Percentiles rank a stretch among this genome's conserved stretches.
These are phyloP conservation scores for Albugo candida DNA, from an alignment of 352 stramenopile genomes.

Conservation along the genomic window DNA sequence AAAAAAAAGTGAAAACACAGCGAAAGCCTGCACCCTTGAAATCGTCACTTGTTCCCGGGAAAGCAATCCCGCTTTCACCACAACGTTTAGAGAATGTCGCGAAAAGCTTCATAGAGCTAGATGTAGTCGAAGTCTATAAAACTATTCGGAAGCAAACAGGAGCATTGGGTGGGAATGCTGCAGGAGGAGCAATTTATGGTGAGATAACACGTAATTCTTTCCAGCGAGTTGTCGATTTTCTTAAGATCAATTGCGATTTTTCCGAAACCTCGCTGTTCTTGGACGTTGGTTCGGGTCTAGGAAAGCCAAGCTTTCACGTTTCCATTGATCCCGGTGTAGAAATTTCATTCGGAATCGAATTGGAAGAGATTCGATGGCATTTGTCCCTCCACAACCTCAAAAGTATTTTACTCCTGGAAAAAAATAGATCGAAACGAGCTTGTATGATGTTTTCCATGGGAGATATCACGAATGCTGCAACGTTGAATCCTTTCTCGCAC, in stretches of 20 bases:
- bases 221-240: slow-evolving; percentile 90
- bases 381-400: slow-evolving; percentile 87
- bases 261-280: slow-evolving; percentile 82
- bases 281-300: slow-evolving; percentile 92
- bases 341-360: slow-evolving; percentile 90
- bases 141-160: slow-evolving; percentile 89
- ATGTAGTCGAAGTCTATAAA: slow-evolving; percentile 80
- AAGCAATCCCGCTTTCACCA: slow-evolving; percentile 39
- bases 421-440: slow-evolving; percentile 20
- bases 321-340: slow-evolving; percentile 88
- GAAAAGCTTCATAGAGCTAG: slow-evolving; percentile 55
- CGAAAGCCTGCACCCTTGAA: no score
- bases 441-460: slow-evolving; percentile 81
- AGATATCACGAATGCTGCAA: slow-evolving; percentile 87
- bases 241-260: slow-evolving; percentile 86
- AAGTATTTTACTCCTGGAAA: slow-evolving; percentile 62
- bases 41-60: slow-evolving; percentile 16
- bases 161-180: slow-evolving; percentile 86
- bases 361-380: slow-evolving; percentile 90
- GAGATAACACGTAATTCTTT: slow-evolving; percentile 94
- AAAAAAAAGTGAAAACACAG: no score
- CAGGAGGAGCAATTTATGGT: slow-evolving; percentile 93
- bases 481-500: slow-evolving; percentile 94
- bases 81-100: slow-evolving; percentile 39
- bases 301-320: slow-evolving; percentile 96